Percentiles rank a stretch among this genome's conserved stretches.
phyloP scores from a whole-genome alignment of 2,329 filamentous ascomycete species.

The Huntiella omanensis region DNA sequence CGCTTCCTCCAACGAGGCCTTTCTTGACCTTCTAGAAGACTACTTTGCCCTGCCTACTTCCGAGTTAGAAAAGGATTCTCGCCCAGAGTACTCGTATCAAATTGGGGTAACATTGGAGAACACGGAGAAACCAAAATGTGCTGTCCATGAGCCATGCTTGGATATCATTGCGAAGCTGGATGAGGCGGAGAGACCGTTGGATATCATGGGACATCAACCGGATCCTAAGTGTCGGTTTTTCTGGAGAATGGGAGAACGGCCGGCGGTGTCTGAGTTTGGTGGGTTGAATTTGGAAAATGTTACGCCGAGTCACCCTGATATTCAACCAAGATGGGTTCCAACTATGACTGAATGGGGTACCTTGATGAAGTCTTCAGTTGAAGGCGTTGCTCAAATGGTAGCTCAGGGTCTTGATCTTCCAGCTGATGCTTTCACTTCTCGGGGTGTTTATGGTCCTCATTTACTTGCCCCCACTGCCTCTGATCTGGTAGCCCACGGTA shows the following conservation, averaged over 20 bases:
- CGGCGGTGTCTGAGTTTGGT: slow-evolving; percentile 31
- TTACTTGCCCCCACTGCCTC: slow-evolving; percentile 42
- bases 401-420: slow-evolving; percentile 37
- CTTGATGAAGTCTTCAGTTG: slow-evolving; percentile 41
- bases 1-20: slow-evolving; percentile 33
- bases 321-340: slow-evolving; percentile 31
- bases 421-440: slow-evolving; percentile 32
- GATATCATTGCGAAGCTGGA: slow-evolving; percentile 34
- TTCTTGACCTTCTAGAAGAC: slow-evolving; percentile 44
- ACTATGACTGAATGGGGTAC: slow-evolving; percentile 38
- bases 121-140: slow-evolving; percentile 45
- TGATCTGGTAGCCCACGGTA: slow-evolving; percentile 33
- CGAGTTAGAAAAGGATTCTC: slow-evolving; percentile 30
- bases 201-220: slow-evolving; percentile 35
- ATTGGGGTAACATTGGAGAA: slow-evolving; percentile 43
- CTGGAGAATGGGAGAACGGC: slow-evolving; percentile 37
- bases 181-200: slow-evolving; percentile 36
- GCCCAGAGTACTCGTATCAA: slow-evolving; percentile 39
- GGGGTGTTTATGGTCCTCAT: slow-evolving; percentile 39
- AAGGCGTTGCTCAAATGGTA: slow-evolving; percentile 38
- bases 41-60: slow-evolving; percentile 40
- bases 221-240: slow-evolving; percentile 47
- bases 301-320: slow-evolving; percentile 28
- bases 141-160: slow-evolving; percentile 41
- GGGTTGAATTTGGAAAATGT: slow-evolving; percentile 36